Percentiles rank a stretch among this genome's conserved stretches.
Conservation (phyloP, 768 basidiomycete species). For the Trametes cingulata region DNA sequence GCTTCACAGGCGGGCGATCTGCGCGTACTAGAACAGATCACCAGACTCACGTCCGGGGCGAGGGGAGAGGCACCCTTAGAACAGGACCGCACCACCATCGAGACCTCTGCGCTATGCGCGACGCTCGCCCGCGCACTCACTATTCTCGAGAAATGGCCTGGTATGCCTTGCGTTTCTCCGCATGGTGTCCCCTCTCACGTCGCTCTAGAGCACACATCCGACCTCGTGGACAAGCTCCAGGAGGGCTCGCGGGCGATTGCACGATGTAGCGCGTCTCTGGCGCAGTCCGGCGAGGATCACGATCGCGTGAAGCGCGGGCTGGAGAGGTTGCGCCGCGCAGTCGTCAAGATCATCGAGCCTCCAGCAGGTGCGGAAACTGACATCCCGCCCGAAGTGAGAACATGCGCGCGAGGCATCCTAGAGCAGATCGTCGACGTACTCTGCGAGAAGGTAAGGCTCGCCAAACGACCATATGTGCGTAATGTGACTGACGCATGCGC, state of each 20-base stretch:
- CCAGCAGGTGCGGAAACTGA: neutral
- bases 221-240: constrained; percentile 3
- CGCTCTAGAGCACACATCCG: constrained; percentile 5
- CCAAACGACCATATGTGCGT: neutral
- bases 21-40: constrained; percentile 46
- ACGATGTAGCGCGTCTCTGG: constrained; percentile 11
- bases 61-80: constrained; percentile 21
- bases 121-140: constrained; percentile 47
- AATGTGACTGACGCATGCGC: neutral
- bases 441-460: constrained; percentile 33
- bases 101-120: constrained; percentile 37
- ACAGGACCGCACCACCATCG: constrained; percentile 36
- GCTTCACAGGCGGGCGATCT: constrained; percentile 20
- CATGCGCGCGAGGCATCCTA: constrained; percentile 34
- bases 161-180: neutral
- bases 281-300: constrained; percentile 35
- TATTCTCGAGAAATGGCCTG: constrained; percentile 37
- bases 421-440: constrained; percentile 38
- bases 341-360: constrained; percentile 48
- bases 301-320: constrained; percentile 62
- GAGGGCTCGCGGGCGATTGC: constrained; percentile 8
- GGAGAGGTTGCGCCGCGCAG: constrained; percentile 57
- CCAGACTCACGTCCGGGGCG: neutral
- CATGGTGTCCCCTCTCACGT: neutral
- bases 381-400: constrained; percentile 2